Base-by-base conservation (phyloP, 2,329 filamentous ascomycete species). In the Xylariaceae sp. region DNA sequence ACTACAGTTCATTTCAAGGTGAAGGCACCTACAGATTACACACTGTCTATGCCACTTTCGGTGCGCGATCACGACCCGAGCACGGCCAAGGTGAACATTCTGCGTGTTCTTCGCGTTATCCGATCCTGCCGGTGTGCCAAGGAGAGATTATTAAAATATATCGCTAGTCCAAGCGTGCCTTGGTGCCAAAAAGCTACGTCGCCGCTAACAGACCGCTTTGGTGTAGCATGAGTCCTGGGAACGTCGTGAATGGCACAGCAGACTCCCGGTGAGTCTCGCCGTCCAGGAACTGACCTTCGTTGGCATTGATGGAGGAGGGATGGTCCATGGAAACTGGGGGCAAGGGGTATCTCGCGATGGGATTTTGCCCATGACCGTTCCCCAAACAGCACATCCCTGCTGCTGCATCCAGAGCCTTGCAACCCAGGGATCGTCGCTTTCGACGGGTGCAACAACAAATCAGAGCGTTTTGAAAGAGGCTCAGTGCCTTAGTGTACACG, bases 1-100 rank as follows among this genome's bases (percentile, higher is more conserved):
- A 53, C 46, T 52, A 28, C 42, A 44, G 47, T 50, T 56, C 54
- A 57, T 55, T 57, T 57, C 31, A 48, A 44, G 36, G 22, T 28
- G 22, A 51, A 46, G 45, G 48, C 48, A 51, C 41, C 46, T 34
- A 14, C 52, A 19, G 45, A 57, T 55, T 42, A 50, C 55, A 56
- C 50, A 47, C 45, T 33, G 50, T 56, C 50, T 46, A 56, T 51
- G 48, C 45, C 22, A 28, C 22, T 28, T 28, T 28, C 22, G 22
- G 22, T 28, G 22, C 22, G 22, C 22, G 22, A 28, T 7, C 22
- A 28, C 22, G 7, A 28, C 22, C 22, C 22, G 7, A 28, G 22
- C 22, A 28, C 22, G 22, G 22, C 22, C 22, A 28, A 28, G 22
- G 22, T 28, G 22, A 28, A 28, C 22, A 28, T 28, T 4, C 22